Evolutionary conservation across 2,329 filamentous ascomycete genomes (phyloP).

Genomic region (Fusarium newnesense): DNA sequence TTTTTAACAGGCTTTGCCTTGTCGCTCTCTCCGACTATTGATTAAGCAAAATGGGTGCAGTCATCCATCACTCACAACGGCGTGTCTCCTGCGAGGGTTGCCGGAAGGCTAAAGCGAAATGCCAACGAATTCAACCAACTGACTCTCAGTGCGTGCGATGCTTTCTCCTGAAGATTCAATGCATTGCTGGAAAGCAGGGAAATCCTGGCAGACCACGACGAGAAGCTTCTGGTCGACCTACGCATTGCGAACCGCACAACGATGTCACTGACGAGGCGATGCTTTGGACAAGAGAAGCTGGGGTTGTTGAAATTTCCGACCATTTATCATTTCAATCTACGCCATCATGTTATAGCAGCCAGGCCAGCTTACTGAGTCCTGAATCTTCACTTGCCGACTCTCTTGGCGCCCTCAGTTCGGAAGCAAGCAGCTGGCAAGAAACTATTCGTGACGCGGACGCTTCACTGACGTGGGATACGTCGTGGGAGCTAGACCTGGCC

Average conservation of each 20-base stretch:
- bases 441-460: too few species aligned
- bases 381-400: too few species aligned
- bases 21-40: fast-evolving
- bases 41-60: fast-evolving
- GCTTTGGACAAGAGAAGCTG: fast-evolving
- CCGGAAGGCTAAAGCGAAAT: background rate
- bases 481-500: too few species aligned
- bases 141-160: background rate
- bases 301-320: too few species aligned
- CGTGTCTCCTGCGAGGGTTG: background rate
- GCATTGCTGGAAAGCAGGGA: fast-evolving
- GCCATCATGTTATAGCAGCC: too few species aligned
- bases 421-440: too few species aligned
- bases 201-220: fast-evolving
- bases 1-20: fast-evolving
- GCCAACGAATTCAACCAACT: too few species aligned
- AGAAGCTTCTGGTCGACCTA: background rate
- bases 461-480: too few species aligned
- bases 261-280: fast-evolving
- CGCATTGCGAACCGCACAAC: fast-evolving
- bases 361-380: too few species aligned
- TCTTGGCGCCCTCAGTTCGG: too few species aligned
- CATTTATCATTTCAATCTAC: too few species aligned
- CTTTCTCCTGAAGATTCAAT: fast-evolving
- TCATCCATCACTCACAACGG: background rate